Base-by-base conservation (phyloP, 345 rosid genomes). In the Microthlaspi erraticum region DNA sequence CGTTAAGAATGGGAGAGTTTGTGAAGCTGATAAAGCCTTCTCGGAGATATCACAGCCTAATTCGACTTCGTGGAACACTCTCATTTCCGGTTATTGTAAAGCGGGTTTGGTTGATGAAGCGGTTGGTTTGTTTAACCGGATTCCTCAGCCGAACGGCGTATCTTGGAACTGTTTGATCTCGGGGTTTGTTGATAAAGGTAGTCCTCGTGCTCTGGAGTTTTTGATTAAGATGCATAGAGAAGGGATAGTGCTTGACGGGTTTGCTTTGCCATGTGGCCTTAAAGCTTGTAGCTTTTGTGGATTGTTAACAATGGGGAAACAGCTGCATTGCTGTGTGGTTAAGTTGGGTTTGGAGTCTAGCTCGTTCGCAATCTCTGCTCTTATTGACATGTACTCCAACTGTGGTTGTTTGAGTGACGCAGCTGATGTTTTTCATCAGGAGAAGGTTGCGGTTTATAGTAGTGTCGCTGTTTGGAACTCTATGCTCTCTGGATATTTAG, bases 101-200 rank as follows among this genome's bases (percentile, higher is more conserved):
- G 79, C 79, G 53, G 89, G 96, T 39, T 64, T 78, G 69, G 55
- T 83, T 82, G 83, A 83, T 9, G 83, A 86, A 71, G 96, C 93
- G 0, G 61, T 86, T 64, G 29, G 67, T 54, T 72, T 87, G 81
- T 90, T 90, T 75, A 29, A 60, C 56, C 70, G 8, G 51, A 86
- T 86, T 74, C 88, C 87, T 0, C 74, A 66, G 49, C 83, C 70
- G 31, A 84, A 84, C 76, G 74, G 23, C 8, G 85, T 81, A 39
- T 87, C 96, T 56, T 89, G 93, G 93, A 89, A 89, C 60, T 84
- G 75, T 71, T 75, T 90, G 36, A 74, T 90, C 54, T 82, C 88
- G n/a, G 93, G 91, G 53, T 86, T 87, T 72, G 85, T 80, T 0
- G 85, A 84, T 62, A 81, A 58, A 29, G 82, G 84, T 59, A 86